These are phyloP conservation scores for Saccharomyces cerevisiae DNA, from an alignment of 805 yeast genomes.

Conservation along the genomic window DNA sequence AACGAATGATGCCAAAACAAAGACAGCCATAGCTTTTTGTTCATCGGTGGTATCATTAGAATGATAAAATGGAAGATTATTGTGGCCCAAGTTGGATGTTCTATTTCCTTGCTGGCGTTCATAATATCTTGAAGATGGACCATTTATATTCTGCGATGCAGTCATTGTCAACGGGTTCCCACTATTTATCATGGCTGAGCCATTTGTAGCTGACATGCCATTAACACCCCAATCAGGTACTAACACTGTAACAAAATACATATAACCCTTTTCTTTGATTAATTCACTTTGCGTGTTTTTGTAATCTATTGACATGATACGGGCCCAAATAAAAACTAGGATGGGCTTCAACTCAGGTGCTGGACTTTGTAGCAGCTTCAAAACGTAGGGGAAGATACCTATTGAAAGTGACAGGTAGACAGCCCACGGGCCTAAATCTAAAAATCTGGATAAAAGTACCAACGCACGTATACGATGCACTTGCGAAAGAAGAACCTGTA, in stretches of 20 bases:
- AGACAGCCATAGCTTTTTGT: constrained; percentile 93
- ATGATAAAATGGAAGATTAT: constrained; percentile 5
- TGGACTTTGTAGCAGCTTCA: constrained; percentile 84
- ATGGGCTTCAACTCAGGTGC: constrained; percentile 94
- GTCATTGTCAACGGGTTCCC: constrained; percentile 20
- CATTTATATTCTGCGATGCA: constrained; percentile 11
- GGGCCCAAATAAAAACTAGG: constrained; percentile 91
- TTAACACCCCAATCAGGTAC: constrained; percentile 35
- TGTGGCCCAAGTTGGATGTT: constrained; percentile 2
- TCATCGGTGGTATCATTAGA: constrained; percentile 48
- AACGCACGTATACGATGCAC: constrained; percentile 88
- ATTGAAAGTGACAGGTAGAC: constrained; percentile 86
- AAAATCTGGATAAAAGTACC: constrained; percentile 70
- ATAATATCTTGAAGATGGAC: constrained; percentile 14
- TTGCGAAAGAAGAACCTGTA: constrained; percentile 88
- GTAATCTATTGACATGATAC: constrained; percentile 93
- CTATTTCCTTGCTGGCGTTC: constrained; percentile 9
- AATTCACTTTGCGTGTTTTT: constrained; percentile 85
- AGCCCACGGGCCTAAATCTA: constrained; percentile 97
- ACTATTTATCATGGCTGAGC: constrained; percentile 10
- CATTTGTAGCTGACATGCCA: constrained; percentile 5
- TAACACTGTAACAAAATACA: constrained; percentile 75
- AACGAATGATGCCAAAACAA: constrained; percentile 77
- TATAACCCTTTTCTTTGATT: constrained; percentile 82
- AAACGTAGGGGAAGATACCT: constrained; percentile 92